Evolutionary conservation across 176 grass and related monocot species (phyloP).

Genomic region (Pontederia paniculata): DNA sequence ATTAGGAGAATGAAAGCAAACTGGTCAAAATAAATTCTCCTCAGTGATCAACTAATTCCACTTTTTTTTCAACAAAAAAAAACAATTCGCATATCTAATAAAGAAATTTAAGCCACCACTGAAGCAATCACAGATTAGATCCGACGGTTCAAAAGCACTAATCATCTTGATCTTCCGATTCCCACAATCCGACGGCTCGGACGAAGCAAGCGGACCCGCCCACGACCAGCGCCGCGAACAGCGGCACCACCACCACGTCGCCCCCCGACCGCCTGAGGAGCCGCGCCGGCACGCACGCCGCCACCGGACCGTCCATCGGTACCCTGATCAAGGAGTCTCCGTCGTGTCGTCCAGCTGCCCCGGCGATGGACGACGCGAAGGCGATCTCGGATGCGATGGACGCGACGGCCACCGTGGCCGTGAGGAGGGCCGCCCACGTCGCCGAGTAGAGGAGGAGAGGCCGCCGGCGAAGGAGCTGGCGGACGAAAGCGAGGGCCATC

Average conservation of each 20-base stretch:
- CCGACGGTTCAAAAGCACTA: neutral
- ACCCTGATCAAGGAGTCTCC: conserved; percentile 3
- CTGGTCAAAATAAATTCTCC: too few species aligned
- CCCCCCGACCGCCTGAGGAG: conserved; percentile 26
- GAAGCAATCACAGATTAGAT: neutral
- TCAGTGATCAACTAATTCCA: too few species aligned
- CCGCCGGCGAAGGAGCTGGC: neutral
- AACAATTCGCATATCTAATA: too few species aligned
- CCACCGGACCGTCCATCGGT: conserved; percentile 44
- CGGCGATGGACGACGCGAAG: conserved; percentile 5
- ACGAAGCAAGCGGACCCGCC: conserved; percentile 63
- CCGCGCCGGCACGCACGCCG: conserved; percentile 41
- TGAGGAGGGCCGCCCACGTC: conserved; percentile 1
- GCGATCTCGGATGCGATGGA: conserved; percentile 3
- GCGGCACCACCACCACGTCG: conserved; percentile 60
- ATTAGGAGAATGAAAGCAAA: too few species aligned
- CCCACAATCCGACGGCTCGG: conserved; percentile 40
- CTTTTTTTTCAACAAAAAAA: too few species aligned
- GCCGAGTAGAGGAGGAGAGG: conserved; percentile 6
- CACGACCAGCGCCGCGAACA: conserved; percentile 60
- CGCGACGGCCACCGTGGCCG: conserved; percentile 1
- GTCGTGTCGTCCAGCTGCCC: too few species aligned
- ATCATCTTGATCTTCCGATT: neutral
- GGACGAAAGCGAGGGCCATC: conserved; percentile 4
- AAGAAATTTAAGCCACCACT: too few species aligned